These are phyloP conservation scores for Casaregolazyma suthepensis DNA, from an alignment of 1,139 yeast species.

Conservation along the genomic window DNA sequence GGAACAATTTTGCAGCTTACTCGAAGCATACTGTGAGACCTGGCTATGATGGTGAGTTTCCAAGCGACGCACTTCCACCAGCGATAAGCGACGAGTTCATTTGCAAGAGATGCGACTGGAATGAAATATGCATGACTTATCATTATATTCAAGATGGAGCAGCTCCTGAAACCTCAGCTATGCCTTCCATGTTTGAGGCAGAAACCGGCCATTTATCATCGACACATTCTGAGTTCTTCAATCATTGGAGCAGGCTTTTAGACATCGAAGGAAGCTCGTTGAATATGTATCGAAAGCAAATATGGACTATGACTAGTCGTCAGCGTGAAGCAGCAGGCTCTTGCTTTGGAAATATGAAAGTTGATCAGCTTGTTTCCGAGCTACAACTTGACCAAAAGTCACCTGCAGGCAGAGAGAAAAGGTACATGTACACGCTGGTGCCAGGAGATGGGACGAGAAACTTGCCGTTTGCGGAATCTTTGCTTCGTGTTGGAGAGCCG, in stretches of 20 bases:
- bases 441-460: constrained; percentile 12
- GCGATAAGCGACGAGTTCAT: constrained; percentile 44
- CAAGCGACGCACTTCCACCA: constrained; percentile 46
- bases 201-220: constrained; percentile 49
- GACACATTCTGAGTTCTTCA: constrained; percentile 48
- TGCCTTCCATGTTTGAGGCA: constrained; percentile 29
- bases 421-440: constrained; percentile 17
- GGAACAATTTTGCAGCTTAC: constrained; percentile 64
- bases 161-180: constrained; percentile 30
- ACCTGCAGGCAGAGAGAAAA: constrained; percentile 7
- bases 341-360: constrained; percentile 38
- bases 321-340: constrained; percentile 60
- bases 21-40: constrained; percentile 35
- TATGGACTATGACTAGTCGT: constrained; percentile 61
- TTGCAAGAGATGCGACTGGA: constrained; percentile 65
- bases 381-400: constrained; percentile 3
- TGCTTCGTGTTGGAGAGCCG: constrained; percentile 28
- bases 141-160: constrained; percentile 59
- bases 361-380: constrained; percentile 13
- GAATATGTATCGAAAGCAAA: constrained; percentile 49
- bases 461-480: constrained; percentile 19
- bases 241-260: constrained; percentile 69
- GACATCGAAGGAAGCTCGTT: constrained; percentile 65
- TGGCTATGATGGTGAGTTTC: constrained; percentile 5
- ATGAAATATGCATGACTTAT: constrained; percentile 61